These are phyloP conservation scores for Boletus huronensis DNA, from an alignment of 768 basidiomycete genomes.

Conservation along the genomic window DNA sequence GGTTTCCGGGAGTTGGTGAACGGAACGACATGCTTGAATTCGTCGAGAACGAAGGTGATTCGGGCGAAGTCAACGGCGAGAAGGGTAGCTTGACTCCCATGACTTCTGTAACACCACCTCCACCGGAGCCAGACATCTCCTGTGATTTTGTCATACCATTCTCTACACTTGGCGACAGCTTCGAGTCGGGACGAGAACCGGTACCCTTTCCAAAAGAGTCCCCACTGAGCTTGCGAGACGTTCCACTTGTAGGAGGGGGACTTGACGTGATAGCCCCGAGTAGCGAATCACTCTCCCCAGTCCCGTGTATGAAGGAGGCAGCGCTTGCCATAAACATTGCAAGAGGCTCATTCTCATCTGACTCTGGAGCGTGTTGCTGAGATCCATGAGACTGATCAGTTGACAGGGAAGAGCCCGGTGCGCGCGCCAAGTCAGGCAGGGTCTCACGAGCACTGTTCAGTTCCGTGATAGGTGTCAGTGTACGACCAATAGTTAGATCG, in stretches of 20 bases:
- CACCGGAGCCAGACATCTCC: constrained; percentile 15
- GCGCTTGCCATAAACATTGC: constrained; percentile 12
- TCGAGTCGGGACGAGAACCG: constrained; percentile 40
- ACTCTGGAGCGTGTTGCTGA: constrained; percentile 17
- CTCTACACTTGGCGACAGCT: constrained; percentile 30
- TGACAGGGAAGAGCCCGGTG: constrained; percentile 15
- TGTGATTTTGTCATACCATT: constrained; percentile 16
- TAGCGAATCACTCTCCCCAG: constrained; percentile 12
- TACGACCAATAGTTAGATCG: constrained; percentile 28
- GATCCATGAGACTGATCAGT: constrained; percentile 15
- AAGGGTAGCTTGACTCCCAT: constrained; percentile 32
- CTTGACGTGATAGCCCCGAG: constrained; percentile 24
- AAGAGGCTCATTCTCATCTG: constrained; percentile 28
- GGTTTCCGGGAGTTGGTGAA: constrained; percentile 17
- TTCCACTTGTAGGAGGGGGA: constrained; percentile 23
- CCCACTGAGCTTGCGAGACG: constrained; percentile 31
- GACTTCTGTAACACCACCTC: constrained; percentile 19
- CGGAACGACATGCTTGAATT: constrained; percentile 27
- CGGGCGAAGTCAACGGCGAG: constrained; percentile 29
- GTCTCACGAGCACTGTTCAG: constrained; percentile 34
- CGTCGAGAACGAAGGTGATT: constrained; percentile 30
- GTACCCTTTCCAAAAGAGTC: constrained; percentile 33
- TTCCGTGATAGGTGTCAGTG: constrained; percentile 70
- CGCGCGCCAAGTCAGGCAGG: constrained; percentile 13
- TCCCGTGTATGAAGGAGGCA: constrained; percentile 20